Base-by-base conservation (phyloP, 1,284 basidiomycete genomes). In the Boletus smithii region DNA sequence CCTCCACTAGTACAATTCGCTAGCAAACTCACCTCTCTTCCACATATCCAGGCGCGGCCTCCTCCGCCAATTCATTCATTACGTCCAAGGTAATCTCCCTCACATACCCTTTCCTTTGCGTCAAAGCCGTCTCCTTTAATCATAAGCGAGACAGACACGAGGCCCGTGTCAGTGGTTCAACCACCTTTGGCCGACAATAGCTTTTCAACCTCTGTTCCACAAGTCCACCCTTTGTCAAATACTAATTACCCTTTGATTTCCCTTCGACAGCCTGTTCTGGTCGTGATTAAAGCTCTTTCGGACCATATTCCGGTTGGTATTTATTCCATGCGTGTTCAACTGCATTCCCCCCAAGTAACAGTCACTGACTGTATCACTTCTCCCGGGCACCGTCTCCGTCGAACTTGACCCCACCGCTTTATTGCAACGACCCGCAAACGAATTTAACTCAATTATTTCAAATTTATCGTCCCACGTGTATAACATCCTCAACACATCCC, bases 51-150 rank as follows among this genome's bases (percentile, higher is more conserved):
- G 80, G 80, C 71, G 74, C 81, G 80, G 79, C 81, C 79, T 80
- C 80, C 81, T 84, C 79, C 80, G 79, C 73, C 63, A 64, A 67
- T 62, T 76, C 80, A 69, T 63, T 85, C 81, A 54, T 80, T 83
- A 69, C 65, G 60, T 61, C 57, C 67, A 71, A 77, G 75, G 81
- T 80, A n/a, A 55, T 23, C 18, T 38, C 7, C n/a, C n/a, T 30
- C 22, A 35, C 34, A 30, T 50, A 23, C 47, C 34, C 30, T 31
- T 43, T 35, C 29, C 22, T 31, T 44, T 37, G 24, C 43, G 24
- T 42, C 50, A 42, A 54, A 44, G 46, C 35, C 35, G 23, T 26
- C 30, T 2, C 30, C 29, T 45, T 39, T 44, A 22, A n/a, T n/a
- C 20, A 10, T 53, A 57, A 61, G 51, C 59, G 62, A n/a, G n/a